A percentile compares a stretch with the other conserved stretches of the same genome.
Conservation (phyloP, 2,329 filamentous ascomycete species). For the Colletotrichum spaethianum region DNA sequence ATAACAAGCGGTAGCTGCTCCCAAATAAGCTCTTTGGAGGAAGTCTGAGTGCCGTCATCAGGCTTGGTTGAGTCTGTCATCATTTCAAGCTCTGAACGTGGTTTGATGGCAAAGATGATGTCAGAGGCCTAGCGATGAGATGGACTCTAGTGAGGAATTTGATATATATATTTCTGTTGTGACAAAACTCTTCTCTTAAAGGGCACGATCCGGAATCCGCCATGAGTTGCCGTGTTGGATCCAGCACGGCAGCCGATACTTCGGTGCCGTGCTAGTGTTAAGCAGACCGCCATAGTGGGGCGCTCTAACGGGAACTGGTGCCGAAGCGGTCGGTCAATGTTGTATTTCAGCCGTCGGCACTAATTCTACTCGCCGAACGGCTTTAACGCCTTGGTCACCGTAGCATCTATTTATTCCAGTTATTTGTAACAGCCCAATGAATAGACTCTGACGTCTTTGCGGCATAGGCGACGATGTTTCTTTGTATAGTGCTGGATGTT, state of each 20-base stretch:
- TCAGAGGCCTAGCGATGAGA: neutral
- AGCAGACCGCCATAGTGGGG: conserved; percentile 1
- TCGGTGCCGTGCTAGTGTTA: conserved; percentile 5
- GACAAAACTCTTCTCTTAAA: neutral
- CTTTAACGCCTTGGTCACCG: too few relatives aligned
- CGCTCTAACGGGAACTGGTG: neutral
- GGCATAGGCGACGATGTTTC: neutral
- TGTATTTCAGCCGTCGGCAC: conserved; percentile 10
- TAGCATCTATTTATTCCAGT: neutral
- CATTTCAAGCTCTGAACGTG: neutral
- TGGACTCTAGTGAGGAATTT: neutral
- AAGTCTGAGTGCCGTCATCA: neutral
- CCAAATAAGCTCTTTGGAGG: neutral
- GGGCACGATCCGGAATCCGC: neutral
- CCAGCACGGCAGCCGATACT: neutral
- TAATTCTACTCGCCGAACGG: neutral
- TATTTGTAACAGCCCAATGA: neutral
- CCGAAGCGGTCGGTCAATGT: conserved; percentile 16
- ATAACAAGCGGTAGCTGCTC: neutral
- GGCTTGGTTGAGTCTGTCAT: neutral
- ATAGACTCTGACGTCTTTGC: neutral
- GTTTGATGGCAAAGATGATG: neutral
- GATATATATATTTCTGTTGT: neutral
- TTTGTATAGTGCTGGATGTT: neutral
- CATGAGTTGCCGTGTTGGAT: neutral